These are phyloP conservation scores for Striga asiatica DNA, from an alignment of 257 asterid genomes.

Conservation along the genomic window DNA sequence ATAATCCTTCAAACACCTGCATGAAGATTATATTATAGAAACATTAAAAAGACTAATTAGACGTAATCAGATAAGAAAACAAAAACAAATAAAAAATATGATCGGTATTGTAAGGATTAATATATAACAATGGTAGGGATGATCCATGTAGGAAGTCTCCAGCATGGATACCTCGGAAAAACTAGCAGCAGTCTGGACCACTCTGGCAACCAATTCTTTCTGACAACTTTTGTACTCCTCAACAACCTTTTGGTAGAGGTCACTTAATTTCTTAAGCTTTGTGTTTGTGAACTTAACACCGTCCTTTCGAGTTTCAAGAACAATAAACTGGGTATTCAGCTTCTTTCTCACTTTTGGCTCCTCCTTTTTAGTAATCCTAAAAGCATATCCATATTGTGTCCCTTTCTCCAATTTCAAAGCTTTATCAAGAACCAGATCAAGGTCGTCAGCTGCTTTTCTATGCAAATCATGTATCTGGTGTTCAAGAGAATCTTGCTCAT, in stretches of 20 bases:
- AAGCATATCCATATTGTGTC: slow-evolving; percentile 86
- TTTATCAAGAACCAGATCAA: slow-evolving; percentile 73
- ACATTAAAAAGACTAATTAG: background rate
- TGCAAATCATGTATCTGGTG: slow-evolving; percentile 68
- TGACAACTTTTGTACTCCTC: slow-evolving; percentile 86
- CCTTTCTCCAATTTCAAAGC: slow-evolving; percentile 82
- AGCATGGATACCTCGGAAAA: slow-evolving; percentile 68
- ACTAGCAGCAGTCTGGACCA: slow-evolving; percentile 73
- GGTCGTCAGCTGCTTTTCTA: slow-evolving; percentile 62
- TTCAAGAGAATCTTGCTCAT: slow-evolving; percentile 72
- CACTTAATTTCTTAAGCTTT: slow-evolving; percentile 75
- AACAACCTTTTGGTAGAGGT: slow-evolving; percentile 73
- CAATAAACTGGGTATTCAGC: slow-evolving; percentile 72
- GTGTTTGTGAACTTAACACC: slow-evolving; percentile 92
- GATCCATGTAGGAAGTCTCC: background rate
- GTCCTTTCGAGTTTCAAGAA: slow-evolving; percentile 96
- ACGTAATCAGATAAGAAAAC: background rate
- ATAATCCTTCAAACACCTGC: slow-evolving; percentile 80
- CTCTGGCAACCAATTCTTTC: slow-evolving; percentile 82
- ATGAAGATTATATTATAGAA: slow-evolving; percentile 3
- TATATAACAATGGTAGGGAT: slow-evolving; percentile 5
- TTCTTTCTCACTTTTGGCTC: slow-evolving; percentile 94
- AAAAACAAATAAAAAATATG: background rate
- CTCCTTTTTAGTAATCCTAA: slow-evolving; percentile 95
- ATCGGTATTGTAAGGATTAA: background rate